These are phyloP conservation scores for Phytophthora ohioensis DNA, from an alignment of 352 stramenopile genomes.

Conservation along the genomic window DNA sequence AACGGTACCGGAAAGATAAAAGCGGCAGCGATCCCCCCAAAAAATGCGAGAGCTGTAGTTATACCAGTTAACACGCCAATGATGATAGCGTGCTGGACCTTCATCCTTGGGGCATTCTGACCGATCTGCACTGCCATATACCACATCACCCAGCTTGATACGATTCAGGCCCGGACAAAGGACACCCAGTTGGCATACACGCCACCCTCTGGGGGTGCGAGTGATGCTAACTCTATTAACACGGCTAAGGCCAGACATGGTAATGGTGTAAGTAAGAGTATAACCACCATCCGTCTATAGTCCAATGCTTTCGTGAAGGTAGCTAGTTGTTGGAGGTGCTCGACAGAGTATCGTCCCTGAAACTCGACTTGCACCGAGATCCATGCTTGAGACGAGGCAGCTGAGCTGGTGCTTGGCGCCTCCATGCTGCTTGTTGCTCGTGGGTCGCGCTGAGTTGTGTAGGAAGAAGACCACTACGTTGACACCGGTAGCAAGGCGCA, in stretches of 20 bases:
- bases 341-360: constrained; percentile 39
- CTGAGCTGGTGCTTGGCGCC: too few relatives aligned
- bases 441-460: too few relatives aligned
- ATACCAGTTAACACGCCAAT: constrained; percentile 12
- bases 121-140: constrained; percentile 29
- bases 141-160: constrained; percentile 16
- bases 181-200: constrained; percentile 26
- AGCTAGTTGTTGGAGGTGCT: constrained; percentile 30
- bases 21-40: constrained; percentile 12
- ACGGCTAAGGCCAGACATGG: constrained; percentile 4
- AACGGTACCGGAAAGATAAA: constrained; percentile 30
- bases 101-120: constrained; percentile 15
- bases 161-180: constrained; percentile 20
- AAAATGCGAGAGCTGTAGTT: not conserved
- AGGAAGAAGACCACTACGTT: too few relatives aligned
- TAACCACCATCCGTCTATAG: not conserved
- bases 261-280: constrained; percentile 13
- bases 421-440: too few relatives aligned
- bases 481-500: too few relatives aligned
- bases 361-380: constrained; percentile 36
- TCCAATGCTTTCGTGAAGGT: too few relatives aligned
- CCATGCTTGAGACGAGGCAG: not conserved
- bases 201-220: constrained; percentile 10
- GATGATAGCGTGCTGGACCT: constrained; percentile 10
- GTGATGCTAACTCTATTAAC: too few relatives aligned